phyloP scores from a whole-genome alignment of 495 filamentous ascomycete genomes.

The Staphylotrichum tortipilum region DNA sequence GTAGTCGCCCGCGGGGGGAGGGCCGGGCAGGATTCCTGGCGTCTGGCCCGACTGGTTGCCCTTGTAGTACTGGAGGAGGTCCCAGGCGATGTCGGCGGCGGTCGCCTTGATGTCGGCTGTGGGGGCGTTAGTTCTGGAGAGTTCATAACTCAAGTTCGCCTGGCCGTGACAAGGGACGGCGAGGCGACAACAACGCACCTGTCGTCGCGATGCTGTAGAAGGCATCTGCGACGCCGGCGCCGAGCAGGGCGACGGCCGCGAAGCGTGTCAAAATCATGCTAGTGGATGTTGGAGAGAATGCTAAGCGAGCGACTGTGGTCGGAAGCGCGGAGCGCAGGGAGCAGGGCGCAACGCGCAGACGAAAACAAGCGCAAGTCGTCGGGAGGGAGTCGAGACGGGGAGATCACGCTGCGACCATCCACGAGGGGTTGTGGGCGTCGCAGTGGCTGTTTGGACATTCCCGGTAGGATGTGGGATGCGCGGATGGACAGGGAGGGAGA shows the following conservation, averaged over 20 bases:
- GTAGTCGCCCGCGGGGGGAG: constrained; percentile 43
- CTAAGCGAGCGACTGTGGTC: constrained; percentile 11
- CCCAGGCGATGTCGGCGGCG: constrained; percentile 38
- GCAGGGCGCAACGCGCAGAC: not conserved
- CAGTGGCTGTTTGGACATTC: not conserved
- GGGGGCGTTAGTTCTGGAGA: not conserved
- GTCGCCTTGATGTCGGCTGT: constrained; percentile 25
- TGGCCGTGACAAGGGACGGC: not conserved
- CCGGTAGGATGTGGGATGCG: not conserved
- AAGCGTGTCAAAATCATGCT: constrained; percentile 19
- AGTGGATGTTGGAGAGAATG: not conserved
- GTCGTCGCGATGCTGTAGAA: constrained; percentile 20
- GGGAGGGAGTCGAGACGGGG: not conserved
- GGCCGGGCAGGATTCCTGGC: constrained; percentile 55
- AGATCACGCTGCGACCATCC: not conserved
- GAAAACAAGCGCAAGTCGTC: not conserved
- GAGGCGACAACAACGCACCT: constrained; percentile 9
- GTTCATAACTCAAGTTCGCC: no score
- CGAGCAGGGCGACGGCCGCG: constrained; percentile 12
- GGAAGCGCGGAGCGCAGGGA: not conserved
- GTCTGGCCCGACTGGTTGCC: constrained; percentile 52
- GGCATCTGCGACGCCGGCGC: constrained; percentile 14
- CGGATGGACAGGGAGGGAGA: not conserved
- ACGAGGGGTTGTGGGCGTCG: not conserved
- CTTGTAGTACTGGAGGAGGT: constrained; percentile 58